These are phyloP conservation scores for Rhynchosporium agropyri DNA, from an alignment of 2,329 filamentous ascomycete species.

Conservation along the genomic window DNA sequence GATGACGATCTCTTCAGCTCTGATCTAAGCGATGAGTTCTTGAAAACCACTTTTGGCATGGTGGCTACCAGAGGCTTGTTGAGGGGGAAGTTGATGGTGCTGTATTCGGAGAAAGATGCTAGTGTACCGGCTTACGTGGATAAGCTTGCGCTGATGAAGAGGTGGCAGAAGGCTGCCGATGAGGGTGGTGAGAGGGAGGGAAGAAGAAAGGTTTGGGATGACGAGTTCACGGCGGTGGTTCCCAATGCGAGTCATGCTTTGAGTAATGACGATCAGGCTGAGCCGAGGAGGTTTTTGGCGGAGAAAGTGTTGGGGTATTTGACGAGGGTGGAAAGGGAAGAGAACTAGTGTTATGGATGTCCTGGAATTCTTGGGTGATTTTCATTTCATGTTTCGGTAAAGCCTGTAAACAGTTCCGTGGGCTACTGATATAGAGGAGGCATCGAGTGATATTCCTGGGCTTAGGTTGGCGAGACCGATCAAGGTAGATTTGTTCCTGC, in stretches of 20 bases:
- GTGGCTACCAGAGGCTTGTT: conserved; percentile 43
- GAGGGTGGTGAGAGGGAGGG: conserved; percentile 34
- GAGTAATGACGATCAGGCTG: conserved; percentile 50
- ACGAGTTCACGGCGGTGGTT: conserved; percentile 51
- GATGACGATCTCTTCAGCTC: conserved; percentile 15
- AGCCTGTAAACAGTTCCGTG: too few relatives aligned
- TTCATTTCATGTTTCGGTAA: too few relatives aligned
- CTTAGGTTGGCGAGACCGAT: too few relatives aligned
- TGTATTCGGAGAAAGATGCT: conserved; percentile 12
- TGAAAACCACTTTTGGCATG: conserved; percentile 10
- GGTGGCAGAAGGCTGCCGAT: conserved; percentile 42
- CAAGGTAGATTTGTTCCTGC: too few relatives aligned
- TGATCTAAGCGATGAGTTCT: conserved; percentile 6
- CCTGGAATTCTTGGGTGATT: too few relatives aligned
- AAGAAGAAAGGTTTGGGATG: conserved; percentile 48
- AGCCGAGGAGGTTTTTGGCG: conserved; percentile 39
- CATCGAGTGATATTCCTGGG: too few relatives aligned
- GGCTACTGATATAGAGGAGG: too few relatives aligned
- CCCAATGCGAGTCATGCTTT: conserved; percentile 53
- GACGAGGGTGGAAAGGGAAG: conserved; percentile 3
- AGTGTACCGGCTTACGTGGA: conserved; percentile 10
- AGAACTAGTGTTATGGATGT: neutral
- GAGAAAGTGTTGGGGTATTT: conserved; percentile 29
- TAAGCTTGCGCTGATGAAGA: conserved; percentile 9
- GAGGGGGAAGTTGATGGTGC: conserved; percentile 30